Base-by-base conservation (phyloP, 2,329 filamentous ascomycete genomes). In the Colletotrichum sp. region DNA sequence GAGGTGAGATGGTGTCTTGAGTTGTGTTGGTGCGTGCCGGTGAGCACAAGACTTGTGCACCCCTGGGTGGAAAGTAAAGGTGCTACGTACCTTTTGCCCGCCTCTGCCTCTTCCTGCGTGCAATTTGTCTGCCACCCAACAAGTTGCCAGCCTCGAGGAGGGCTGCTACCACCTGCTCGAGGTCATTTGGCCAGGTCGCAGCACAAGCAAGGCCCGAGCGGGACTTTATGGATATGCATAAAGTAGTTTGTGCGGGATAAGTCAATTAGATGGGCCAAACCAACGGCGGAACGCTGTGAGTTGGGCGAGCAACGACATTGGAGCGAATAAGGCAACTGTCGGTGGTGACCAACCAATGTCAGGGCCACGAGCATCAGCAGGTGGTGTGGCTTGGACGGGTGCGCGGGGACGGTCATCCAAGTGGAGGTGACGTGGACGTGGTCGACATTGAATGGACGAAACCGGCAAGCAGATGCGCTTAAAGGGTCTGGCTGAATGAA, bases 401-500 rank as follows among this genome's bases (percentile, higher is more conserved):
- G 66, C 56, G 66, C 71, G 70, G 28, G 58, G 58, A 73, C 71
- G n/a, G n/a, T 30, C 48, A 21, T n/a, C 48, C 43, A 56, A 36
- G 62, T 32, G 48, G 32, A 66, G 70, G 62, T 71, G 70, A 71
- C 70, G 70, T 67, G 52, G 32, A 58, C 62, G 62, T 62, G 61
- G 34, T 24, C 36, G 62, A 66, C 62, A 26, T 16, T 24, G 34
- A 48, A 58, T 66, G 36, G 64, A 48, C 36, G 70, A 36, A 71
- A 66, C 30, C 61, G 15, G 61, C 30, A 28, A 36, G 58, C 32
- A 30, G 68, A 30, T 71, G 67, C 68, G 68, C 68, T 30, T 34
- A 24, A 56, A 55, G 30, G 38, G 68, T 21, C 24, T 32, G 55
- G 26, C 9, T 61, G 58, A n/a, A 61, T 30, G 28, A 61, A 3